Conservation (phyloP, 23 red algal genomes). For the Gracilaria gracilis region DNA sequence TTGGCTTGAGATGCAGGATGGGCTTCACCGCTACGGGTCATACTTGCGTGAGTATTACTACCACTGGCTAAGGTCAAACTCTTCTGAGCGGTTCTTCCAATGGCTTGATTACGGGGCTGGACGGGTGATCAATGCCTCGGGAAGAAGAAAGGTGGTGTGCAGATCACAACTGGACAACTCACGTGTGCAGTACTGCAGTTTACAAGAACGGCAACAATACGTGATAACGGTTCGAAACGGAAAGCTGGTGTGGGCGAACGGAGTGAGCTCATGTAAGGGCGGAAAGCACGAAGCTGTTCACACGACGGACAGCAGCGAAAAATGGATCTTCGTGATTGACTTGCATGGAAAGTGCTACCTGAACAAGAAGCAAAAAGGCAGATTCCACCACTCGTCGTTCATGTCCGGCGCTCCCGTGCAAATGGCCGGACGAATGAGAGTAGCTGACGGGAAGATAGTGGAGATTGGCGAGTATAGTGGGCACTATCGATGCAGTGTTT, state of each 20-base stretch:
- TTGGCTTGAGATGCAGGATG: slow-evolving; percentile 10
- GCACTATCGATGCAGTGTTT: slow-evolving; percentile 11
- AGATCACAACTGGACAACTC: not conserved
- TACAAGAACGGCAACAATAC: slow-evolving; percentile 26
- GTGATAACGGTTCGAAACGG: slow-evolving; percentile 18
- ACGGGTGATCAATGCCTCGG: not conserved
- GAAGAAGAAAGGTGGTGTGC: not conserved
- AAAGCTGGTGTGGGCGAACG: slow-evolving; percentile 21
- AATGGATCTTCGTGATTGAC: slow-evolving; percentile 48
- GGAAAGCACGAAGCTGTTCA: slow-evolving; percentile 8
- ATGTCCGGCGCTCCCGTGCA: not conserved
- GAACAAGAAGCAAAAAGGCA: slow-evolving; percentile 4
- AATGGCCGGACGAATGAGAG: slow-evolving; percentile 4
- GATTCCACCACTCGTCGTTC: slow-evolving; percentile 41
- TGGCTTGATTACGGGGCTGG: slow-evolving; percentile 39
- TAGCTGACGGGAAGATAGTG: slow-evolving; percentile 15
- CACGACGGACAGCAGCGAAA: not conserved
- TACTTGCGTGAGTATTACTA: slow-evolving; percentile 17
- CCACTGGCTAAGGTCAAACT: not conserved
- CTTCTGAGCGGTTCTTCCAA: slow-evolving; percentile 1
- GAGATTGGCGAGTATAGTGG: slow-evolving; percentile 20
- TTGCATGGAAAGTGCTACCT: not conserved
- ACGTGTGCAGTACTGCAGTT: slow-evolving; percentile 29
- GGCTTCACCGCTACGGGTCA: slow-evolving; percentile 11
- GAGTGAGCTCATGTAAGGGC: not conserved